These are phyloP conservation scores for Populus davidiana DNA, from an alignment of 345 rosid species.

Conservation along the genomic window DNA sequence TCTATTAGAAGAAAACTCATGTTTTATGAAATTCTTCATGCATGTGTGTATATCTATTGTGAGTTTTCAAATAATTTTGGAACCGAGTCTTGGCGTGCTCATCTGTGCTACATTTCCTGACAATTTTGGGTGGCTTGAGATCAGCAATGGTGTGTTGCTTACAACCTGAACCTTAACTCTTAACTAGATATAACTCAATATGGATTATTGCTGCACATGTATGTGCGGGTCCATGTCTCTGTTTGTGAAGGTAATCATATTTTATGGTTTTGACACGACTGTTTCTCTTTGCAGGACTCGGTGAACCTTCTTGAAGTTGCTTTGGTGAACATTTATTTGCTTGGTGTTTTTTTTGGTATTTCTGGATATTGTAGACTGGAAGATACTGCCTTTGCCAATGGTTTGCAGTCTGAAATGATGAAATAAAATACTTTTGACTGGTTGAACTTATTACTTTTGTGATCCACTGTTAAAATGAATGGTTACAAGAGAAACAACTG, in stretches of 20 bases:
- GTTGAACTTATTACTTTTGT: background rate
- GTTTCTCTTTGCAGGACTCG: slow-evolving; percentile 23
- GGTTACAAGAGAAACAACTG: background rate
- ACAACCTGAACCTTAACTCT: background rate
- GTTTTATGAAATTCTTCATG: background rate
- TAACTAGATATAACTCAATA: background rate
- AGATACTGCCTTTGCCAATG: slow-evolving; percentile 18
- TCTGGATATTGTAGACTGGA: slow-evolving; percentile 17
- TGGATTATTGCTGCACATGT: background rate
- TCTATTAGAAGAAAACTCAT: background rate
- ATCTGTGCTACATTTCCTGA: background rate
- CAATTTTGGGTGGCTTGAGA: background rate
- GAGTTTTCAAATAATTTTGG: background rate
- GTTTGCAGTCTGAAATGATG: slow-evolving; percentile 7
- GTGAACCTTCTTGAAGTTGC: slow-evolving; percentile 10
- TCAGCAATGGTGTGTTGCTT: background rate
- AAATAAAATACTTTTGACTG: slow-evolving; percentile 23
- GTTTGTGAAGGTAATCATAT: background rate
- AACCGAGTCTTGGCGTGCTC: background rate
- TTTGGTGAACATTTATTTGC: slow-evolving; percentile 12
- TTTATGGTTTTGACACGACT: background rate
- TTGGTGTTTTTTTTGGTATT: slow-evolving; percentile 12
- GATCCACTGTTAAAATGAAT: background rate
- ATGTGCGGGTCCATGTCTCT: background rate
- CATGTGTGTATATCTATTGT: background rate